Evolutionary conservation across 2,329 filamentous ascomycete genomes (phyloP).

Genomic region (Penicillium concentricum): DNA sequence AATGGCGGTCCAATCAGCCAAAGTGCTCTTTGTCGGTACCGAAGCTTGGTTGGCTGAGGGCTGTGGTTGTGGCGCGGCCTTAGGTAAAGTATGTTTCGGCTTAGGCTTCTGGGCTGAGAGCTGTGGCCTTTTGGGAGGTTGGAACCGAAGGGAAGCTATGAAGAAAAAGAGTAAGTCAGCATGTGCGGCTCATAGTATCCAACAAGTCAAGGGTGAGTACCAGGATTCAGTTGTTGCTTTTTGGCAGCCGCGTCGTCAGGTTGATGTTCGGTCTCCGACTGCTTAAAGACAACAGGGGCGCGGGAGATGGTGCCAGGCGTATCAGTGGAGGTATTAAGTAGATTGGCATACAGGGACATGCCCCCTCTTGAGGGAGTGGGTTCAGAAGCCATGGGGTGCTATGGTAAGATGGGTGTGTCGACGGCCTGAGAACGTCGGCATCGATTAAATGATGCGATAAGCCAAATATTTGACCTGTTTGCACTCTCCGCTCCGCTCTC

Average conservation of each 20-base stretch:
- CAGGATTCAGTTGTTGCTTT: conserved; percentile 63
- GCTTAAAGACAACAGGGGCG: conserved; percentile 70
- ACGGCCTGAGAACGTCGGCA: neutral
- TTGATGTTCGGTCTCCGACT: conserved; percentile 51
- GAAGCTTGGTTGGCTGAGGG: conserved; percentile 31
- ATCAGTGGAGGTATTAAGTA: conserved; percentile 59
- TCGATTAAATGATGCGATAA: neutral
- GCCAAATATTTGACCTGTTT: neutral
- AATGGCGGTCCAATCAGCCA: conserved; percentile 77
- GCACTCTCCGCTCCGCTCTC: neutral
- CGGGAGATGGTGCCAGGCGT: conserved; percentile 68
- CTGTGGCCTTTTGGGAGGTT: conserved; percentile 78
- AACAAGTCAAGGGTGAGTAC: conserved; percentile 51
- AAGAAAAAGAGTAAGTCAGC: conserved; percentile 15
- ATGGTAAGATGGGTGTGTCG: neutral
- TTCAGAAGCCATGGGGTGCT: conserved; percentile 33
- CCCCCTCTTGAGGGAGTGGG: conserved; percentile 37
- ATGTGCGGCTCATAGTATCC: conserved; percentile 9
- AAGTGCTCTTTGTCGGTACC: conserved; percentile 59
- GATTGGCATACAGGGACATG: conserved; percentile 79
- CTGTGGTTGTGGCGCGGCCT: conserved; percentile 36
- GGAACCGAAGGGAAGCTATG: conserved; percentile 72
- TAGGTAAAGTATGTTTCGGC: conserved; percentile 61
- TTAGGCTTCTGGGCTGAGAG: conserved; percentile 60
- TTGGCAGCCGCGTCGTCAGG: conserved; percentile 56